A percentile compares a stretch with the other conserved stretches of the same genome.
phyloP scores from a whole-genome alignment of 2,329 filamentous ascomycete species.

The Nigrograna mackinnonii region DNA sequence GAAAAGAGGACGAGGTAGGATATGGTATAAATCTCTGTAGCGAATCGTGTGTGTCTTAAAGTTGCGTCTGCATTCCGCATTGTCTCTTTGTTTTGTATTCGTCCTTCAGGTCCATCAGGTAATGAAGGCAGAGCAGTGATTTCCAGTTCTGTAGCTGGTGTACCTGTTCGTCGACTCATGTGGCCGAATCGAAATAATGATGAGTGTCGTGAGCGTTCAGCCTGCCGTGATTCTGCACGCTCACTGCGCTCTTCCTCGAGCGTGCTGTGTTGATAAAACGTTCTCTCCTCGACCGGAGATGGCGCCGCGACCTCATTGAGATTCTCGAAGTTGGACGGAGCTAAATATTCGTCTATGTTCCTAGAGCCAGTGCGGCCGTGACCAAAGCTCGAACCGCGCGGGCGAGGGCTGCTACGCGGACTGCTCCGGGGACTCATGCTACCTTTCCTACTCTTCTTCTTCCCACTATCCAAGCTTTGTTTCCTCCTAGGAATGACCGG shows the following conservation, averaged over 20 bases:
- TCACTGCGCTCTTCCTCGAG: constrained; percentile 1
- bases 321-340: constrained; percentile 14
- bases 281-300: constrained; percentile 45
- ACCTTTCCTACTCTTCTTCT: constrained; percentile 3
- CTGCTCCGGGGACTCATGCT: constrained; percentile 7
- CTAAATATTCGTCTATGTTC: constrained; percentile 12
- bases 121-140: constrained; percentile 34
- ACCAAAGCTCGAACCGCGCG: constrained; percentile 4
- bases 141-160: constrained; percentile 19
- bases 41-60: too few relatives aligned
- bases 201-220: too few relatives aligned
- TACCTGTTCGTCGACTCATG: constrained; percentile 8
- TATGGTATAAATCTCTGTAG: constrained; percentile 62
- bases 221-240: constrained; percentile 1
- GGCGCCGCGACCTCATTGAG: constrained; percentile 35
- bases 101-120: constrained; percentile 4
- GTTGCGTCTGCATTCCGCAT: too few relatives aligned
- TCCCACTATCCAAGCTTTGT: constrained; percentile 12
- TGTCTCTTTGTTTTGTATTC: not conserved
- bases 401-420: constrained; percentile 2
- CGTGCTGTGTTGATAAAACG: constrained; percentile 18
- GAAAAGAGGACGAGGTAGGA: constrained; percentile 87
- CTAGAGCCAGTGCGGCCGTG: constrained; percentile 11
- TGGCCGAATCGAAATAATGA: too few relatives aligned
- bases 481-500: constrained; percentile 15